Conservation (phyloP, 306 rosid genomes). For the Purshia tridentata region DNA sequence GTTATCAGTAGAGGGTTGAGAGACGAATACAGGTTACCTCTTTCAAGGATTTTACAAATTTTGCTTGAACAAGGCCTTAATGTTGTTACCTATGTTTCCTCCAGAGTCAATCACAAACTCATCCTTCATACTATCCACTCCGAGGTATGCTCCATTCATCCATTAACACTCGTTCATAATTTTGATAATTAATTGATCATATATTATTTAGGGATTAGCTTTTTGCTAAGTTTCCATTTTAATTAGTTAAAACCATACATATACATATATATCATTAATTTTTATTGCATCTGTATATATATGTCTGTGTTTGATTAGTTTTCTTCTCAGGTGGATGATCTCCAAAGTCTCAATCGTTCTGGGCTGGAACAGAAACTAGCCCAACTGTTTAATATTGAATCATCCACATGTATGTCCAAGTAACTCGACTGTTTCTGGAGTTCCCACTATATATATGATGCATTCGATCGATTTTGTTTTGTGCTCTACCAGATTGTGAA, state of each 20-base stretch:
- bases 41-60: constrained; percentile 38
- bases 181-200: background rate
- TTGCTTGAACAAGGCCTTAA: constrained; percentile 46
- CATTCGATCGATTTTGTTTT: no score
- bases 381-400: constrained; percentile 27
- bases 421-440: background rate
- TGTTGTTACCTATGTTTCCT: constrained; percentile 42
- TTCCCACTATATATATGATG: no score
- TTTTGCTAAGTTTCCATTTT: background rate
- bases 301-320: background rate
- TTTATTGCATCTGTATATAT: background rate
- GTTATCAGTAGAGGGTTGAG: constrained; percentile 24
- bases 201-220: background rate
- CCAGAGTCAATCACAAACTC: constrained; percentile 44
- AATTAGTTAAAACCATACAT: background rate
- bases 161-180: no score
- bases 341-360: constrained; percentile 27
- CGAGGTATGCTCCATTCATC: constrained; percentile 35
- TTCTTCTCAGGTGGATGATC: constrained; percentile 40
- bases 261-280: background rate
- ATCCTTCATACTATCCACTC: constrained; percentile 42
- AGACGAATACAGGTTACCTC: no score
- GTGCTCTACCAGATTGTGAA: no score
- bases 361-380: constrained; percentile 52
- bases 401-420: constrained; percentile 8